These are phyloP conservation scores for Gigaspora rosea DNA, from an alignment of 192 early-diverging fungal species.

Conservation along the genomic window DNA sequence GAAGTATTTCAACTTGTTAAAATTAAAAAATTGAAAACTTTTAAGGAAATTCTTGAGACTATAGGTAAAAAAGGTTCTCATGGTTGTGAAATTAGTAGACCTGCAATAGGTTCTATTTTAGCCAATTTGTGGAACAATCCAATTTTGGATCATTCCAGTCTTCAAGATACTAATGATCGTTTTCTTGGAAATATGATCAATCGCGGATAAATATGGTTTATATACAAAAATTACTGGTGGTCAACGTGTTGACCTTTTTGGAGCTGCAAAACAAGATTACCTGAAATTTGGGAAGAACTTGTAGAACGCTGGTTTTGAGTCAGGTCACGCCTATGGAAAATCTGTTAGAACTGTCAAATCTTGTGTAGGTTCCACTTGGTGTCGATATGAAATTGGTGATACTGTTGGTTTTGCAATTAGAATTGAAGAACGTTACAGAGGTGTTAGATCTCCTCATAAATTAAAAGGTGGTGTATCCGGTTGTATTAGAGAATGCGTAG, in stretches of 20 bases:
- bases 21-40: slow-evolving; percentile 54
- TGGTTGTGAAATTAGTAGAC: slow-evolving; percentile 68
- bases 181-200: slow-evolving; percentile 73
- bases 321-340: slow-evolving; percentile 73
- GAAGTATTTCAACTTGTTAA: slow-evolving; percentile 66
- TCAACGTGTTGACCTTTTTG: slow-evolving; percentile 71
- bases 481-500: slow-evolving; percentile 63
- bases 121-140: slow-evolving; percentile 68
- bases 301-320: slow-evolving; percentile 66
- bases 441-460: slow-evolving; percentile 70
- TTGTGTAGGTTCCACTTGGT: slow-evolving; percentile 70
- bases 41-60: slow-evolving; percentile 52
- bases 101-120: slow-evolving; percentile 62
- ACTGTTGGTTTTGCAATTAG: slow-evolving; percentile 68
- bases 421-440: slow-evolving; percentile 70
- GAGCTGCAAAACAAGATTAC: slow-evolving; percentile 65
- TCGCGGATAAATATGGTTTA: slow-evolving; percentile 62
- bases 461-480: slow-evolving; percentile 69
- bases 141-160: slow-evolving; percentile 50
- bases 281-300: slow-evolving; percentile 65
- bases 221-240: slow-evolving; percentile 75
- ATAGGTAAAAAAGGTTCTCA: slow-evolving; percentile 44
- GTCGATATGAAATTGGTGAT: slow-evolving; percentile 68
- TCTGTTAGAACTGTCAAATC: slow-evolving; percentile 69
- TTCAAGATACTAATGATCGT: slow-evolving; percentile 71